These are phyloP conservation scores for Colletotrichum chlorophyti DNA, from an alignment of 2,329 filamentous ascomycete species.

Conservation along the genomic window DNA sequence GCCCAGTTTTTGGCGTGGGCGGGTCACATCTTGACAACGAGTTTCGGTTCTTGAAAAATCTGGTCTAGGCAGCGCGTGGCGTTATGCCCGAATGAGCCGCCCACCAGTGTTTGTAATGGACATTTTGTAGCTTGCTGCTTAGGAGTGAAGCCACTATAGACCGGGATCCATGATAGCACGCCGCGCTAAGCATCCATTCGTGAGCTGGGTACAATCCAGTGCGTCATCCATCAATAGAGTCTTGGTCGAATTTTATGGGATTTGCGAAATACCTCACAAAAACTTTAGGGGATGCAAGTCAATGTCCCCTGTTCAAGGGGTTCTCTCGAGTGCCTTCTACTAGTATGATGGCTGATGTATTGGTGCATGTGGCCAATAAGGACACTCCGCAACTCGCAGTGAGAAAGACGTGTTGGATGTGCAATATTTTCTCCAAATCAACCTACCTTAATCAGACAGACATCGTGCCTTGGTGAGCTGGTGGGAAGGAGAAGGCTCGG, in stretches of 20 bases:
- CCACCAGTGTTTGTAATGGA: not conserved
- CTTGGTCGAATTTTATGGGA: conserved; percentile 7
- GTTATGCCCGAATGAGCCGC: conserved; percentile 19
- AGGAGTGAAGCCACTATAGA: not conserved
- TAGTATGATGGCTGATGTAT: too few relatives aligned
- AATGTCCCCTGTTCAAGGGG: too few relatives aligned
- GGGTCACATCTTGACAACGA: conserved; percentile 8
- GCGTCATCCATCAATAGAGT: conserved; percentile 18
- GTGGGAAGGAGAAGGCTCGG: not conserved
- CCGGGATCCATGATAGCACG: conserved; percentile 19
- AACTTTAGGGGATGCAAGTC: too few relatives aligned
- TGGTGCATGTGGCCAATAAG: too few relatives aligned
- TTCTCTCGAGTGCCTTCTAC: conserved; percentile 12
- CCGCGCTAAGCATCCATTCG: conserved; percentile 1
- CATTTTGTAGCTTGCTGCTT: not conserved
- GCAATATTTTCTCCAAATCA: too few relatives aligned
- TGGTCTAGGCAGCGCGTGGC: conserved; percentile 3
- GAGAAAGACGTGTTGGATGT: not conserved
- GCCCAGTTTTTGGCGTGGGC: not conserved
- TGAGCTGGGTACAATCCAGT: conserved; percentile 9
- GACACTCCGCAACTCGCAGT: too few relatives aligned
- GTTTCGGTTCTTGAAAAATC: not conserved
- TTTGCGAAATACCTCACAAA: conserved; percentile 8
- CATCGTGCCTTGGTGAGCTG: not conserved
- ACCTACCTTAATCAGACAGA: too few relatives aligned